These are phyloP conservation scores for Isabelozyma heimii DNA, from an alignment of 805 yeast species.

Conservation along the genomic window DNA sequence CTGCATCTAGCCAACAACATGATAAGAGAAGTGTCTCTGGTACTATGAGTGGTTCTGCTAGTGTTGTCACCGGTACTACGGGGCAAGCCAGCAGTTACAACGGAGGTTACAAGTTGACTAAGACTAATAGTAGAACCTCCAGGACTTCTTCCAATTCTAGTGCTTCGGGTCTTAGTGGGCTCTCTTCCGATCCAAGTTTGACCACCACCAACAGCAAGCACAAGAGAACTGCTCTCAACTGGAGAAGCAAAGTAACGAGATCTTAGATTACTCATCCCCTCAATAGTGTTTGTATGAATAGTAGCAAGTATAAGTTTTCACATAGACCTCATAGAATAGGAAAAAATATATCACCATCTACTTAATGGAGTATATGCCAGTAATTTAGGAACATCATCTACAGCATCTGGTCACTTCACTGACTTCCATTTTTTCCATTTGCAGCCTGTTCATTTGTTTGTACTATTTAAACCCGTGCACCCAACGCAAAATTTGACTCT, in stretches of 20 bases:
- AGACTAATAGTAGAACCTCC: conserved; percentile 18
- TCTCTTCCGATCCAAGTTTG: conserved; percentile 2
- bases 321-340: too few relatives aligned
- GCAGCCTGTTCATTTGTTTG: too few relatives aligned
- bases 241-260: conserved; percentile 15
- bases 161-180: conserved; percentile 2
- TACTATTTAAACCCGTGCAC: conserved; percentile 5
- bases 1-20: conserved; percentile 8
- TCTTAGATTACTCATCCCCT: neutral
- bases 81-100: conserved; percentile 2
- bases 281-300: too few relatives aligned
- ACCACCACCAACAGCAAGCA: conserved; percentile 1
- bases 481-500: conserved; percentile 5
- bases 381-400: too few relatives aligned
- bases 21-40: conserved; percentile 8
- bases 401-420: too few relatives aligned
- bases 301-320: too few relatives aligned
- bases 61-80: neutral
- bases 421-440: too few relatives aligned
- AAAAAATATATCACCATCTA: too few relatives aligned
- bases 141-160: conserved; percentile 10
- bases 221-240: conserved; percentile 25
- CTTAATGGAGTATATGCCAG: too few relatives aligned
- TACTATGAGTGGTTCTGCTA: conserved; percentile 2
- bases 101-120: conserved; percentile 18